A percentile compares a stretch with the other conserved stretches of the same genome.
Evolutionary conservation across 176 grass and related monocot species (phyloP).

Genomic region (Rhynchospora breviuscula): DNA sequence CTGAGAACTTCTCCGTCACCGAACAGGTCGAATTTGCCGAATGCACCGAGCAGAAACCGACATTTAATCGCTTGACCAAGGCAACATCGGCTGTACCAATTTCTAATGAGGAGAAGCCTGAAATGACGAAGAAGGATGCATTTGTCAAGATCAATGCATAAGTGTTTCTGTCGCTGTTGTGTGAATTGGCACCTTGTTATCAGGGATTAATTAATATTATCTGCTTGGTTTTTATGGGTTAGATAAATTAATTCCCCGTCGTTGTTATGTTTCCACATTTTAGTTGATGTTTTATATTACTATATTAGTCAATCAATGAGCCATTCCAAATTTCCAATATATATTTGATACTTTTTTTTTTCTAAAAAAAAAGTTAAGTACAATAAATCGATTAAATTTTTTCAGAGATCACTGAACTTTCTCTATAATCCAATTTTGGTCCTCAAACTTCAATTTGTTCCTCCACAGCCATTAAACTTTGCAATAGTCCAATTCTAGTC

Average conservation of each 20-base stretch:
- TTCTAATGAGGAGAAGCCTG: slow-evolving; percentile 20
- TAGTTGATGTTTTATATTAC: background rate
- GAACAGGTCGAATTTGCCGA: slow-evolving; percentile 45
- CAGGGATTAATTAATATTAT: background rate
- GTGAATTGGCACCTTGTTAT: background rate
- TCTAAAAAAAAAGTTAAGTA: too few relatives aligned
- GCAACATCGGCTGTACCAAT: background rate
- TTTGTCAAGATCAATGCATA: slow-evolving; percentile 5
- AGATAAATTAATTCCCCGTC: background rate
- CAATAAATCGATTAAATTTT: too few relatives aligned
- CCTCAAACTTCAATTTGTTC: too few relatives aligned
- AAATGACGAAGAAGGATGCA: slow-evolving; percentile 41
- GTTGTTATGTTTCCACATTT: background rate
- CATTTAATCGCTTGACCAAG: background rate
- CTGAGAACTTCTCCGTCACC: slow-evolving; percentile 66
- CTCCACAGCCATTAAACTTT: too few relatives aligned
- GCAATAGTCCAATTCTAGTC: too few relatives aligned
- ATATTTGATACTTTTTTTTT: background rate
- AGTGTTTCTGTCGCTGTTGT: background rate
- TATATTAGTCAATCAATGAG: background rate
- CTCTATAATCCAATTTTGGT: too few relatives aligned
- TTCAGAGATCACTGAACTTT: too few relatives aligned
- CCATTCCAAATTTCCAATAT: background rate
- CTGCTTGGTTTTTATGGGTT: slow-evolving; percentile 1
- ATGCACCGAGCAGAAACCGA: slow-evolving; percentile 29